phyloP scores from a whole-genome alignment of 2,329 filamentous ascomycete species.

The Penicillium carneum region DNA sequence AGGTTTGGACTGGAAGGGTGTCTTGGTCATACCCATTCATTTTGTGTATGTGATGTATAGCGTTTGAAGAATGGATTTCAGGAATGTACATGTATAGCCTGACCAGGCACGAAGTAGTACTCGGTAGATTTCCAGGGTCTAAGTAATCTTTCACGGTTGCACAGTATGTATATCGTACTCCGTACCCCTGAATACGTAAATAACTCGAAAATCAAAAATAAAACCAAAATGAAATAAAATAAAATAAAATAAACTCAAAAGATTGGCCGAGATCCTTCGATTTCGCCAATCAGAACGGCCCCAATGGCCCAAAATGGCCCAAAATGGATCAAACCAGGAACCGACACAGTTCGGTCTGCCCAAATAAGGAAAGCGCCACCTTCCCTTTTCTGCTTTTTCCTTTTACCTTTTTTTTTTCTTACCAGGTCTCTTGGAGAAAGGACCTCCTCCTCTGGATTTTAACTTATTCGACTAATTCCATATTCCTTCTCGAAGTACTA shows the following conservation, averaged over 20 bases:
- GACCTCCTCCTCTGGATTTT: background rate
- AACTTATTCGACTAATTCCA: background rate
- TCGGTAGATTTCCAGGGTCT: background rate
- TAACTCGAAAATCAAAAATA: no score
- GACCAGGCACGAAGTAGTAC: background rate
- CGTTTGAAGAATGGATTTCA: background rate
- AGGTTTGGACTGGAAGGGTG: background rate
- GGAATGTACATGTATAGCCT: background rate
- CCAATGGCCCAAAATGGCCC: background rate
- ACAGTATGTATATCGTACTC: background rate
- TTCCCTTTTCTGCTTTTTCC: background rate
- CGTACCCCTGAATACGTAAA: background rate
- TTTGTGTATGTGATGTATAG: background rate
- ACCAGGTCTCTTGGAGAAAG: background rate
- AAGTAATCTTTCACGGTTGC: background rate
- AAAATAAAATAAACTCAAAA: background rate
- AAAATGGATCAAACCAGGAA: background rate
- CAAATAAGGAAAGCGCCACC: conserved; percentile 9
- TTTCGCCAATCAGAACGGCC: conserved; percentile 2
- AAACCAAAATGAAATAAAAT: background rate
- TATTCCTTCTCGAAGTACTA: conserved; percentile 9
- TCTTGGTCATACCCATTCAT: conserved; percentile 1
- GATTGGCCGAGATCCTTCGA: background rate
- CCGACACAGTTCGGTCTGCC: background rate
- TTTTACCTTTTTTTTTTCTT: background rate